These are phyloP conservation scores for Chlorella sp. DNA, from an alignment of 139 green algal species.

Conservation along the genomic window DNA sequence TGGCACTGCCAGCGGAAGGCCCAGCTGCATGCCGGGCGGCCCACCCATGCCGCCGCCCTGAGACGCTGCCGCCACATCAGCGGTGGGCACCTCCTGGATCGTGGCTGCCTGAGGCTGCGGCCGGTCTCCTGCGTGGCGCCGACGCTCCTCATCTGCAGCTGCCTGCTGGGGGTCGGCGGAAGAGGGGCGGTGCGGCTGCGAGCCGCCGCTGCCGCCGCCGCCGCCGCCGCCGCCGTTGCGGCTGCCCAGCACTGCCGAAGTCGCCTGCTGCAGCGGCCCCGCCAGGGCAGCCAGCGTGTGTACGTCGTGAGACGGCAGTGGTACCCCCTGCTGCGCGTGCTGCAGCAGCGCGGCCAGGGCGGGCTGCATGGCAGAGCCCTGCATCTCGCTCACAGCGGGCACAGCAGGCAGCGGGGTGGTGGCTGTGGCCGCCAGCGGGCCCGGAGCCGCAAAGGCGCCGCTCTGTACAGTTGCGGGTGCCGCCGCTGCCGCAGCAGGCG, in stretches of 20 bases:
- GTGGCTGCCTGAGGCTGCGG: conserved; percentile 17
- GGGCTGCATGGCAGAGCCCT: conserved; percentile 13
- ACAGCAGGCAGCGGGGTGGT: too few relatives aligned
- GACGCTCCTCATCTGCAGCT: conserved; percentile 5
- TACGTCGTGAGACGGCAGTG: too few relatives aligned
- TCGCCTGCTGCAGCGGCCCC: conserved; percentile 1
- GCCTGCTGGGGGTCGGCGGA: not conserved
- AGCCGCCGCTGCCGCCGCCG: not conserved
- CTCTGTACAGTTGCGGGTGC: not conserved
- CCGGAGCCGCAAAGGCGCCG: not conserved
- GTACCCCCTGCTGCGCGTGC: not conserved
- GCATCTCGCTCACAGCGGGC: conserved; percentile 3
- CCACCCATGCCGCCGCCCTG: not conserved
- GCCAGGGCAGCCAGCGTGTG: not conserved
- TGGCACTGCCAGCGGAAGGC: not conserved
- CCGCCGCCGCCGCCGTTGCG: not conserved
- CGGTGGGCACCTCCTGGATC: conserved; percentile 14
- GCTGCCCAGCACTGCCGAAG: conserved; percentile 9
- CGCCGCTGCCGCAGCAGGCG: not conserved
- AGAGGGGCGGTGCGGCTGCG: not conserved
- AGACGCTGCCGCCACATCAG: conserved; percentile 1
- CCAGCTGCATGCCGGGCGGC: not conserved
- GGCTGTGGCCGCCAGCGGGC: not conserved
- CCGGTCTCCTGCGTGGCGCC: not conserved
- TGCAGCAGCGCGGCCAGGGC: not conserved